Conservation (phyloP, 352 stramenopile species). For the Phytopythium ostracodes region DNA sequence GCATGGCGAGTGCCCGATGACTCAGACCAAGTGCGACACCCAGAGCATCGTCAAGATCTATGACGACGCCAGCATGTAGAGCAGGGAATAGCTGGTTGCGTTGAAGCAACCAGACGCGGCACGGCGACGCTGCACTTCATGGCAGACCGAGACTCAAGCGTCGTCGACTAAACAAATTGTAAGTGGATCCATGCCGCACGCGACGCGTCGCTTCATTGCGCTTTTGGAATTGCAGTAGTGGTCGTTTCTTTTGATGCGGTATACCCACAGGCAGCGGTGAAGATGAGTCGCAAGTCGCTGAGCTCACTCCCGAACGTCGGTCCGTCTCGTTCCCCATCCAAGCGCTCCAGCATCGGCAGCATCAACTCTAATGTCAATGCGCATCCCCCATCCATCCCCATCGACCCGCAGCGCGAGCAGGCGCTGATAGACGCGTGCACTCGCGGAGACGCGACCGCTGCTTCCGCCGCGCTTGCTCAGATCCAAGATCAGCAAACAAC, state of each 20-base stretch:
- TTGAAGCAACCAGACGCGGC: no score
- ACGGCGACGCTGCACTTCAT: background rate
- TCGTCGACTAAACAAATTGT: background rate
- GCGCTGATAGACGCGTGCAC: constrained; percentile 2
- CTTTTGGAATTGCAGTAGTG: no score
- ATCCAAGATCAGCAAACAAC: background rate
- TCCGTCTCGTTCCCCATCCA: background rate
- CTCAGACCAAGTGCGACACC: constrained; percentile 66
- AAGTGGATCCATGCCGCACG: no score
- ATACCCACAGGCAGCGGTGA: no score
- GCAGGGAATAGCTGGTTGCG: background rate
- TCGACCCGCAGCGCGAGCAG: background rate
- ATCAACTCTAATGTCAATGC: background rate
- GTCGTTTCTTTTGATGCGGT: no score
- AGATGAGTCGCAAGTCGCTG: background rate
- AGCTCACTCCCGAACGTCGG: no score
- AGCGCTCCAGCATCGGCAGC: background rate
- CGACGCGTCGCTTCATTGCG: background rate
- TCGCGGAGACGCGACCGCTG: background rate
- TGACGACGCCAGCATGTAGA: constrained; percentile 42
- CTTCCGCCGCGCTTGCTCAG: background rate
- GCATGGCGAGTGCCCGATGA: constrained; percentile 71
- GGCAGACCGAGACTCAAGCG: background rate
- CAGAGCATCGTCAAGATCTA: constrained; percentile 78
- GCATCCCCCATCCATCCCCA: background rate